Conservation (phyloP, 768 basidiomycete species). For the Obba rivulosa region DNA sequence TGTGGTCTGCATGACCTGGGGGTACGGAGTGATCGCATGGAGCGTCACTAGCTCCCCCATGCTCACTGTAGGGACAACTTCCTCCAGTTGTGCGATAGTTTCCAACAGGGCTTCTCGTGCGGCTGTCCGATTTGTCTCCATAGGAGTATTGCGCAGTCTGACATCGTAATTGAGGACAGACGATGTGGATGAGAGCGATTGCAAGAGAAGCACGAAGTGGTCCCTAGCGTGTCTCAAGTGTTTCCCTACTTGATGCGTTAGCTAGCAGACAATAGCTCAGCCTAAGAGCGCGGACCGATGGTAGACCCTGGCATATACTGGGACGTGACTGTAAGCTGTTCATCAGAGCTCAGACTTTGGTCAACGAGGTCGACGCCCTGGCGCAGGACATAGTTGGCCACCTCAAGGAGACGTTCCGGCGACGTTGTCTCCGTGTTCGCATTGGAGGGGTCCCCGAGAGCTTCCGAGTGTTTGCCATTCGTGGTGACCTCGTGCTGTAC, state of each 20-base stretch:
- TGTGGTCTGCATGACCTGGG: conserved; percentile 71
- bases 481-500: neutral
- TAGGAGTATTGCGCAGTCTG: conserved; percentile 73
- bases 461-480: neutral
- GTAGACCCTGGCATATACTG: conserved; percentile 81
- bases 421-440: conserved; percentile 12
- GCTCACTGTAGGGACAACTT: conserved; percentile 41
- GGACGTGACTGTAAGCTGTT: conserved; percentile 65
- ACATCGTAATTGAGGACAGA: conserved; percentile 70
- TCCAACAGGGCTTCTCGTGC: conserved; percentile 54
- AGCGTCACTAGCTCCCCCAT: conserved; percentile 60
- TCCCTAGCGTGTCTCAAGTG: conserved; percentile 83
- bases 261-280: neutral
- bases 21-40: conserved; percentile 76
- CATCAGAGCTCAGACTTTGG: conserved; percentile 57
- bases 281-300: conserved; percentile 49
- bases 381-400: conserved; percentile 59
- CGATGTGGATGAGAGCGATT: conserved; percentile 41
- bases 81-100: conserved; percentile 51
- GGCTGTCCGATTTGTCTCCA: conserved; percentile 63
- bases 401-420: conserved; percentile 54
- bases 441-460: neutral
- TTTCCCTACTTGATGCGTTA: conserved; percentile 50
- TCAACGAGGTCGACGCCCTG: conserved; percentile 74
- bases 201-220: conserved; percentile 67